A percentile compares a stretch with the other conserved stretches of the same genome.
phyloP scores from a whole-genome alignment of 768 basidiomycete genomes.

The Rhizopogon salebrosus region DNA sequence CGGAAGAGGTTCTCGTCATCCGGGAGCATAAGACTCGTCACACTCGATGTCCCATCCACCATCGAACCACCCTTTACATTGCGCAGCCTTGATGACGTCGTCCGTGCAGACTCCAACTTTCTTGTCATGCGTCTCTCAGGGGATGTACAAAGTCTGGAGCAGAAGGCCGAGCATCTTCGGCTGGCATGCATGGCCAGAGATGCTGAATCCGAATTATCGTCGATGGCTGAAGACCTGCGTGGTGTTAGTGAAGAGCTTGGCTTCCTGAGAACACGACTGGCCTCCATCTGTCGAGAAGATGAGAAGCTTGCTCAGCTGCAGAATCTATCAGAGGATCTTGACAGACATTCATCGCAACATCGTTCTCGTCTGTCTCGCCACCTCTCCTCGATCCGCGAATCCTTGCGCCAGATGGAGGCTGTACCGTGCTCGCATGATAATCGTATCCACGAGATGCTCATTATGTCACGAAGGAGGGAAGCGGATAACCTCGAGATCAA shows the following conservation, averaged over 20 bases:
- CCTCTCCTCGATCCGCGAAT: slow-evolving; percentile 48
- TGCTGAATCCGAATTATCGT: slow-evolving; percentile 40
- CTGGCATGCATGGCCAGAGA: slow-evolving; percentile 50
- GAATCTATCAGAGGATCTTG: slow-evolving; percentile 30
- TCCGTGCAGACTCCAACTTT: slow-evolving; percentile 67
- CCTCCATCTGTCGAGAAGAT: slow-evolving; percentile 19
- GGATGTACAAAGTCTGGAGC: slow-evolving; percentile 43
- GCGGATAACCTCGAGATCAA: slow-evolving; percentile 48
- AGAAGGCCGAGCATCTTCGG: slow-evolving; percentile 42
- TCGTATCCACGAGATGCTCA: slow-evolving; percentile 42
- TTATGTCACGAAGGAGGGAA: slow-evolving; percentile 41
- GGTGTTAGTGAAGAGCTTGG: slow-evolving; percentile 35
- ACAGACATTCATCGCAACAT: slow-evolving; percentile 29
- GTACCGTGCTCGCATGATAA: slow-evolving; percentile 37
- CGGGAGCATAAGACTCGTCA: slow-evolving; percentile 31
- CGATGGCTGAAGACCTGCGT: slow-evolving; percentile 34
- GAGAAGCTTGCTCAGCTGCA: slow-evolving; percentile 32
- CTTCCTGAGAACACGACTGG: slow-evolving; percentile 32
- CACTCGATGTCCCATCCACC: slow-evolving; percentile 24
- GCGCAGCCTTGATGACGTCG: slow-evolving; percentile 52
- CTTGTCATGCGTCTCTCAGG: slow-evolving; percentile 59
- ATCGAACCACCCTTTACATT: slow-evolving; percentile 53
- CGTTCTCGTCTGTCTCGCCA: slow-evolving; percentile 38
- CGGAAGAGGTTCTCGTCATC: slow-evolving; percentile 32
- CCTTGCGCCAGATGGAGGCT: slow-evolving; percentile 52